Evolutionary conservation across 495 filamentous ascomycete genomes (phyloP), one percentile per base, ranked within the genome.

Genomic region (Parathielavia appendiculata): DNA sequence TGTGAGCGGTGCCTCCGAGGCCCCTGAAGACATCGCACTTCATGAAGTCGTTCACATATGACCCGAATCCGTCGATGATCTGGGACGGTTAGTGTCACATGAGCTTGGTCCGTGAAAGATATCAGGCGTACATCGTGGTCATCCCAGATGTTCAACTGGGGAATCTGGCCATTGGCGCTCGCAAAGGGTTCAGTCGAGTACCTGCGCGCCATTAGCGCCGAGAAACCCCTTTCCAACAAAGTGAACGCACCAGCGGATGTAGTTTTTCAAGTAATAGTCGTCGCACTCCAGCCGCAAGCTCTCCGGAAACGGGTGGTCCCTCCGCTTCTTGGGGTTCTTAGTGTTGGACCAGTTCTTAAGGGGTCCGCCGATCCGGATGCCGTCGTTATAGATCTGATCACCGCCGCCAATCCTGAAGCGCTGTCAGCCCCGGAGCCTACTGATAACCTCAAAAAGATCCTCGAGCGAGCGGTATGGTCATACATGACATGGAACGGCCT

Each of bases 311-410:
- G 85, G 81, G 60, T 83, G 90, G 0, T 86, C 81, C 53, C 85
- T 84, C 60, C 91, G 80, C 73, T 92, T 93, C 68, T 86, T 83
- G 12, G 91, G 91, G 69, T 92, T 96, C 5, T 60, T 58, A 58
- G 96, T 95, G 46, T 82, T 75, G 1, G 91, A 91, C 92, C 92
- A 97, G 7, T 74, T 63, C 57, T 80, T 81, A 51, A 97, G 75
- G 0, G 92, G 91, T 0, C 91, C 91, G 41, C 83, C 76, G 0
- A 95, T 89, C 51, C 92, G 82, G 54, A 97, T 86, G 9, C 88
- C 85, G 62, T 96, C 92, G 68, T 93, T 92, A 72, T 96, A 97
- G 67, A 96, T 91, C 72, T 96, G 92, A 64, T 96, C 92, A 55
- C 92, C 92, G 40, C 92, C 92, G 30, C 92, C 92, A 63, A 97